A percentile compares a stretch with the other conserved stretches of the same genome.
phyloP scores from a whole-genome alignment of 768 basidiomycete genomes.

The Leucocoprinus birnbaumii region DNA sequence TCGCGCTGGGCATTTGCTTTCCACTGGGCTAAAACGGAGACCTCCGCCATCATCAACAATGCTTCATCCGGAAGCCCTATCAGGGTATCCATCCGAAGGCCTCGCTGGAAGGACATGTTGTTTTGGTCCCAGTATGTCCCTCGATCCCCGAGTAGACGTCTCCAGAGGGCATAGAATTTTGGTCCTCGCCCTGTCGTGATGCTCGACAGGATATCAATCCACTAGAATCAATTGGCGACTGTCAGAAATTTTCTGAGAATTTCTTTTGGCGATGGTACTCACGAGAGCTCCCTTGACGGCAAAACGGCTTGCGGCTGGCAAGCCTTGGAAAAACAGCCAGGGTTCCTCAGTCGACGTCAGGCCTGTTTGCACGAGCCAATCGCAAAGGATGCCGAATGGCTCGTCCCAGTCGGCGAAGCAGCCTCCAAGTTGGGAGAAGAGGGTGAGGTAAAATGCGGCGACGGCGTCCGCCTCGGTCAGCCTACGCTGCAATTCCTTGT shows the following conservation, averaged over 20 bases:
- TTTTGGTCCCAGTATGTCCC: conserved; percentile 26
- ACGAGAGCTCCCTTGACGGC: conserved; percentile 75
- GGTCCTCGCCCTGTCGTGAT: conserved; percentile 60
- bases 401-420: conserved; percentile 67
- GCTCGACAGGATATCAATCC: conserved; percentile 75
- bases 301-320: conserved; percentile 52
- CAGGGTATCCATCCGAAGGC: conserved; percentile 62
- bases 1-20: conserved; percentile 62
- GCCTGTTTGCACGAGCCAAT: conserved; percentile 73
- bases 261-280: conserved; percentile 26
- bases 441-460: conserved; percentile 76
- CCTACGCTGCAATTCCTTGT: conserved; percentile 49
- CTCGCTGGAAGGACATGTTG: conserved; percentile 29
- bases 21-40: conserved; percentile 73
- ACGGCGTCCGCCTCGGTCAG: conserved; percentile 70
- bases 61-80: conserved; percentile 81
- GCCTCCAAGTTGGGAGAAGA: conserved; percentile 69
- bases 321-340: conserved; percentile 49
- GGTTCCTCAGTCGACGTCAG: conserved; percentile 65
- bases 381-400: conserved; percentile 67
- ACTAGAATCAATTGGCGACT: conserved; percentile 41
- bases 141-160: conserved; percentile 52
- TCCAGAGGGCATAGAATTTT: conserved; percentile 63
- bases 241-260: conserved; percentile 13
- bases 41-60: conserved; percentile 72